Percentiles rank a stretch among this genome's conserved stretches.
Evolutionary conservation across 2,329 filamentous ascomycete species (phyloP).

Genomic region (Fusarium bulbicola): DNA sequence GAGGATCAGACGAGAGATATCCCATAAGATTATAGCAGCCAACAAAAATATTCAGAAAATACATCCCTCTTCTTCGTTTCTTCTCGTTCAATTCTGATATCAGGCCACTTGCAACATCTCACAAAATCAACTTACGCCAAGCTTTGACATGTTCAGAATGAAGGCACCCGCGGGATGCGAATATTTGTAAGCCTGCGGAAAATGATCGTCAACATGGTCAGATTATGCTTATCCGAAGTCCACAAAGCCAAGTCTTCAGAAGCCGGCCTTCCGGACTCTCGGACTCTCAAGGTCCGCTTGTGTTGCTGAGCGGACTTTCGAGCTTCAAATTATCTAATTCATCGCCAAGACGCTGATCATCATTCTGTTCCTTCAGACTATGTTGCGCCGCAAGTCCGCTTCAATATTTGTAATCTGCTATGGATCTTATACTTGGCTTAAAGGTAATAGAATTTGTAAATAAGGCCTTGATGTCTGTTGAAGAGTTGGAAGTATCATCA

Average conservation of each 20-base stretch:
- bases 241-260: neutral
- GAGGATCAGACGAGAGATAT: neutral
- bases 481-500: neutral
- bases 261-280: neutral
- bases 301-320: neutral
- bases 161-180: neutral
- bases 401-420: neutral
- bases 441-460: neutral
- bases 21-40: neutral
- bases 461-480: neutral
- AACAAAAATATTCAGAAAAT: neutral
- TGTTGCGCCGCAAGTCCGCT: neutral
- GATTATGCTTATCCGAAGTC: constrained; percentile 22
- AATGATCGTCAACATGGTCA: neutral
- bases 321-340: neutral
- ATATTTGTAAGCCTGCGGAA: constrained; percentile 11
- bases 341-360: neutral
- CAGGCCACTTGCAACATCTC: neutral
- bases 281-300: constrained; percentile 10
- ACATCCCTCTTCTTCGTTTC: no score
- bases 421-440: neutral
- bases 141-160: neutral
- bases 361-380: neutral
- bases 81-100: neutral
- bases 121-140: neutral